Conservation (phyloP, 2,329 filamentous ascomycete genomes). For the Colletotrichum lentis region DNA sequence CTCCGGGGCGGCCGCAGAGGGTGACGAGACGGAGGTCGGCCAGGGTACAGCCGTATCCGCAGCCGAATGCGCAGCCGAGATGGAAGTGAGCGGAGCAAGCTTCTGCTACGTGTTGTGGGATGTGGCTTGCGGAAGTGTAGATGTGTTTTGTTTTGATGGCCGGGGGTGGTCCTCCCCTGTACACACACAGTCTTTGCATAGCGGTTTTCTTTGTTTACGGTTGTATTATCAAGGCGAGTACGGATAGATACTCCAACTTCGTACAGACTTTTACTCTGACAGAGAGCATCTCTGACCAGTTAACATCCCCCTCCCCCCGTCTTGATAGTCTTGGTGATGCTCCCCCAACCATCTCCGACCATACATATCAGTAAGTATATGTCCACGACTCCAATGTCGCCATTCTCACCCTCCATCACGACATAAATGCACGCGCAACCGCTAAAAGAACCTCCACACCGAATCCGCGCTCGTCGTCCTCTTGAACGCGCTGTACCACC, state of each 20-base stretch:
- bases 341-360: neutral
- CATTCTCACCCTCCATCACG: slow-evolving; percentile 12
- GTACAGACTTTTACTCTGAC: too few relatives aligned
- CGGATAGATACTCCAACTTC: too few relatives aligned
- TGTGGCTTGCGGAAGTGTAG: too few relatives aligned
- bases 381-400: slow-evolving; percentile 12
- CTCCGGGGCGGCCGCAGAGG: slow-evolving; percentile 23
- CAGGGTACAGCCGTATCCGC: slow-evolving; percentile 28
- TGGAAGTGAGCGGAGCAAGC: slow-evolving; percentile 33
- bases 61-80: slow-evolving; percentile 17
- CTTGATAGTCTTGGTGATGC: neutral
- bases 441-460: slow-evolving; percentile 57
- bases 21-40: slow-evolving; percentile 18
- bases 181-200: slow-evolving; percentile 11
- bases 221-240: too few relatives aligned
- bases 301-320: too few relatives aligned
- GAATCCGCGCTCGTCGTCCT: slow-evolving; percentile 52
- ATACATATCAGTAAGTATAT: neutral
- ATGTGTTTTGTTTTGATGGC: neutral
- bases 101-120: neutral
- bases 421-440: neutral
- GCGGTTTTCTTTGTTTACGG: slow-evolving; percentile 10
- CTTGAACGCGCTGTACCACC: slow-evolving; percentile 55
- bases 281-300: neutral
- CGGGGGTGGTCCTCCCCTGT: too few relatives aligned